Evolutionary conservation across 441 rosid species (phyloP).

Genomic region (Mallotus japonicus): DNA sequence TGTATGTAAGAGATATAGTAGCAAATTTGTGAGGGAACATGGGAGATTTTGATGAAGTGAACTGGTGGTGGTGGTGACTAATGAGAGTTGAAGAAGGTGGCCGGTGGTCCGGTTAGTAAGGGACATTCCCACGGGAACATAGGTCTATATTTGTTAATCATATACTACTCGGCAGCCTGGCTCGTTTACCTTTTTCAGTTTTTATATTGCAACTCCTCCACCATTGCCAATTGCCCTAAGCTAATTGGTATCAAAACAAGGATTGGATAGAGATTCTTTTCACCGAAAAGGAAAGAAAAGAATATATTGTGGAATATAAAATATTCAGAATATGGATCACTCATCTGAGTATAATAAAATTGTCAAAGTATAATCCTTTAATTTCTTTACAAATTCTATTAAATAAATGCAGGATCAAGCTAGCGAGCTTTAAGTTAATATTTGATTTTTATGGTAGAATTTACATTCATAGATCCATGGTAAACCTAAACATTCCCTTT

Average conservation of each 20-base stretch:
- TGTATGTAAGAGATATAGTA: no score
- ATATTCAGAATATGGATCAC: no score
- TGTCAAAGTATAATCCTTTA: no score
- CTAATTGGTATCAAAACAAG: not conserved
- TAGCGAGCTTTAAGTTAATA: no score
- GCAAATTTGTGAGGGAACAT: not conserved
- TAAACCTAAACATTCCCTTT: no score
- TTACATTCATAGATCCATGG: no score
- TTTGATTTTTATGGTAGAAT: no score
- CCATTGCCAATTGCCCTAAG: no score
- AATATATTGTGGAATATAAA: no score
- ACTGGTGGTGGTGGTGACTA: not conserved
- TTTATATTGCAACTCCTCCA: not conserved
- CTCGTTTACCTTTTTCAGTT: not conserved
- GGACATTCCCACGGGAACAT: slow-evolving; percentile 29
- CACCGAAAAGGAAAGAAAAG: not conserved
- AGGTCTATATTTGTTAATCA: not conserved
- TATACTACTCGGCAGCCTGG: not conserved
- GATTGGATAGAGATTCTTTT: not conserved
- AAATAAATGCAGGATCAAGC: no score
- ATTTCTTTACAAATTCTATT: no score
- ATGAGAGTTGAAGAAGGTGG: slow-evolving; percentile 15
- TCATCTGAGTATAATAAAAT: no score
- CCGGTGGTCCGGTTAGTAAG: slow-evolving; percentile 36
- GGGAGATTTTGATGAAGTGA: not conserved